Conservation (phyloP, 1,284 basidiomycete genomes). For the Puccinia coronata region DNA sequence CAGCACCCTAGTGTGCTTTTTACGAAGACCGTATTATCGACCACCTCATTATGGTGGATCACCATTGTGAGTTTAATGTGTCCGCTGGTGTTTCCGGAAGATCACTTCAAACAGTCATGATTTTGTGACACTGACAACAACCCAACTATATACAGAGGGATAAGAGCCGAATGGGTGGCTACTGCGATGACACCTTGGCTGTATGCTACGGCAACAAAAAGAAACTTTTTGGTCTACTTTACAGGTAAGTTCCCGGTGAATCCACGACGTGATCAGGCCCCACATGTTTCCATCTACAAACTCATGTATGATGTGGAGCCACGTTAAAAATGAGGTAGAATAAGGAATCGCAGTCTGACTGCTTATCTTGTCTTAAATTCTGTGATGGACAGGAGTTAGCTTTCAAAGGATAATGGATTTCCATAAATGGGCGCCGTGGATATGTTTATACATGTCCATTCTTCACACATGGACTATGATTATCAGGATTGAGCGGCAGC, state of each 20-base stretch:
- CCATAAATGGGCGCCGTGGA: constrained; percentile 50
- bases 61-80: constrained; percentile 30
- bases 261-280: background rate
- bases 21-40: constrained; percentile 31
- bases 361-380: background rate
- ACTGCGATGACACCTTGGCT: constrained; percentile 44
- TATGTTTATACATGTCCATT: constrained; percentile 42
- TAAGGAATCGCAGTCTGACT: no score
- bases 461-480: constrained; percentile 44
- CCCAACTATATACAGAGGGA: constrained; percentile 5
- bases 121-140: background rate
- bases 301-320: no score
- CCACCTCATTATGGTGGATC: constrained; percentile 20
- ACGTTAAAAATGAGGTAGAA: no score
- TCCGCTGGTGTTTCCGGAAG: background rate
- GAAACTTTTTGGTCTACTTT: constrained; percentile 32
- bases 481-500: constrained; percentile 10
- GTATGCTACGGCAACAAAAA: constrained; percentile 21
- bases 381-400: constrained; percentile 16
- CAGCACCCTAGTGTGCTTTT: constrained; percentile 25
- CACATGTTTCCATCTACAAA: background rate
- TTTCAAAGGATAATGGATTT: constrained; percentile 33
- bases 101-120: background rate
- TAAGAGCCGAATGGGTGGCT: constrained; percentile 40
- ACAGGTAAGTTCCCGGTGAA: constrained; percentile 4